A percentile compares a stretch with the other conserved stretches of the same genome.
phyloP scores from a whole-genome alignment of 1,139 yeast genomes.

The Yamadazyma blattariae region DNA sequence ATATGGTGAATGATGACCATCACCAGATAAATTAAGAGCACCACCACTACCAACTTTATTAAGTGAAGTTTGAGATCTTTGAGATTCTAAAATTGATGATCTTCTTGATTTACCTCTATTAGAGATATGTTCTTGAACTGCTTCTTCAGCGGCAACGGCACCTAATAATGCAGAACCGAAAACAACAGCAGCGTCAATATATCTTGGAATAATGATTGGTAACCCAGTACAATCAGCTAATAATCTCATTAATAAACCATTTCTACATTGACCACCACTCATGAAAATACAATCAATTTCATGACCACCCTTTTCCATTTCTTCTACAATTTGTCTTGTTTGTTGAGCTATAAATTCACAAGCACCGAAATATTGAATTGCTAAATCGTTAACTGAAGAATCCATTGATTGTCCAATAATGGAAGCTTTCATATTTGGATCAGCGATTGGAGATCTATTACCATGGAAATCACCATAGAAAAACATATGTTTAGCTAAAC shows the following conservation, averaged over 20 bases:
- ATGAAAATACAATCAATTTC: conserved; percentile 70
- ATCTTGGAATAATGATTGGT: conserved; percentile 91
- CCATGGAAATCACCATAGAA: conserved; percentile 97
- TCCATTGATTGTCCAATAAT: conserved; percentile 94
- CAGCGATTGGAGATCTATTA: conserved; percentile 94
- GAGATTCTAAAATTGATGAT: conserved; percentile 31
- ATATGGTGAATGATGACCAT: conserved; percentile 58
- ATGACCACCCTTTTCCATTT: conserved; percentile 81
- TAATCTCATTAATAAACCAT: conserved; percentile 80
- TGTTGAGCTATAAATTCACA: conserved; percentile 98
- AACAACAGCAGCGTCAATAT: conserved; percentile 95
- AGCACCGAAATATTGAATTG: conserved; percentile 84
- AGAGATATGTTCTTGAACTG: conserved; percentile 37
- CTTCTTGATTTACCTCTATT: conserved; percentile 39
- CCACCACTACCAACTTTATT: conserved; percentile 10
- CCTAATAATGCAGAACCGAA: conserved; percentile 94
- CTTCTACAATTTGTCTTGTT: conserved; percentile 89
- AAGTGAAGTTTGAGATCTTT: conserved; percentile 32
- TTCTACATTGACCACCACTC: conserved; percentile 97
- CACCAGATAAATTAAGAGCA: conserved; percentile 11
- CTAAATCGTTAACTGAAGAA: conserved; percentile 75
- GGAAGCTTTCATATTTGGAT: conserved; percentile 89
- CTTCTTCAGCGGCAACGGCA: conserved; percentile 80
- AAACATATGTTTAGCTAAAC: conserved; percentile 80
- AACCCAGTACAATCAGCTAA: conserved; percentile 91